Percentiles rank a stretch among this genome's conserved stretches.
phyloP scores from a whole-genome alignment of 441 rosid genomes.

The Breynia disticha region DNA sequence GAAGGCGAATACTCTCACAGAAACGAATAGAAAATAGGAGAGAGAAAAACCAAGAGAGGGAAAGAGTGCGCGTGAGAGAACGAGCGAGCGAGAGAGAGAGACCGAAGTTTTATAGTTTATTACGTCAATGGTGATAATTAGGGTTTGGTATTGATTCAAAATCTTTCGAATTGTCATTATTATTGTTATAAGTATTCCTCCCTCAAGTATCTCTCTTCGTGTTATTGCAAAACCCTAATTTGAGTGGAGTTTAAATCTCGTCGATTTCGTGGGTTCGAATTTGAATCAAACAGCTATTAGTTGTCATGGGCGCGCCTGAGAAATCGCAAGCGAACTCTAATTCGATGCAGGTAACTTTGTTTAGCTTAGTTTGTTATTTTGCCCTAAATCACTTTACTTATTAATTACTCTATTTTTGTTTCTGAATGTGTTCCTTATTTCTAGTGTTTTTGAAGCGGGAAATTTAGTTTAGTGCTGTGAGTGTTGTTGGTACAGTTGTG shows the following conservation, averaged over 20 bases:
- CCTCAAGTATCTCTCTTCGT: slow-evolving; percentile 16
- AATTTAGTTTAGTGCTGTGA: too few relatives aligned
- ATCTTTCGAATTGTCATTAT: slow-evolving; percentile 15
- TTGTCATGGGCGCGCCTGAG: slow-evolving; percentile 78
- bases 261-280: slow-evolving; percentile 21
- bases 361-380: slow-evolving; percentile 2
- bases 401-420: slow-evolving; percentile 4
- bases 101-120: slow-evolving; percentile 29
- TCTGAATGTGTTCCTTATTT: too few relatives aligned
- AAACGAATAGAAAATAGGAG: slow-evolving; percentile 24
- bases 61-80: slow-evolving; percentile 19
- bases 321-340: slow-evolving; percentile 63
- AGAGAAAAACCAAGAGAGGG: slow-evolving; percentile 5
- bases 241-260: slow-evolving; percentile 13
- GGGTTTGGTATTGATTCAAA: slow-evolving; percentile 44
- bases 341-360: slow-evolving; percentile 75
- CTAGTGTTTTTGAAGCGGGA: too few relatives aligned
- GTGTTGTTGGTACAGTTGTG: too few relatives aligned
- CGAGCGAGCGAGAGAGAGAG: slow-evolving; percentile 22
- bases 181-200: slow-evolving; percentile 7
- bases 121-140: slow-evolving; percentile 47
- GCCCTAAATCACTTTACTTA: slow-evolving; percentile 15
- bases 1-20: slow-evolving; percentile 33
- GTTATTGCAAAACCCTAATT: slow-evolving; percentile 62
- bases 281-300: slow-evolving; percentile 23